Percentiles rank a stretch among this genome's conserved stretches.
Conservation (phyloP, 768 basidiomycete genomes). For the Mycena latifolia region DNA sequence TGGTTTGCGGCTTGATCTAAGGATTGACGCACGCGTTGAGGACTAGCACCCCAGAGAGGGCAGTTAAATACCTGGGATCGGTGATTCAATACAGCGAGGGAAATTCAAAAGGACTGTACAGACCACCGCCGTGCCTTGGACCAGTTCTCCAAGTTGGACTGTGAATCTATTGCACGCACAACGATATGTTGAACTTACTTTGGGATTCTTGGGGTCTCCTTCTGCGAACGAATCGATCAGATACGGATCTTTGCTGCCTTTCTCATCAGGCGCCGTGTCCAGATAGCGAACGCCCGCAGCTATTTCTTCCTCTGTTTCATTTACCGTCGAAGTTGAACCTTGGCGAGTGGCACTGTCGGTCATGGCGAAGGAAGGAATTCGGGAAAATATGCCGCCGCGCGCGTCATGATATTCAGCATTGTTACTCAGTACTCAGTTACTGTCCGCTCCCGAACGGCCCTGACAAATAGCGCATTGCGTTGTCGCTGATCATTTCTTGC, state of each 20-base stretch:
- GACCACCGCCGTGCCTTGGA: too few species aligned
- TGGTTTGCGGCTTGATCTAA: too few species aligned
- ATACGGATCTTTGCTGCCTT: constrained; percentile 44
- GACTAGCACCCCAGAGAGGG: too few species aligned
- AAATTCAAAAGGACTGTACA: too few species aligned
- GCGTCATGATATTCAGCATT: not conserved
- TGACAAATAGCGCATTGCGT: not conserved
- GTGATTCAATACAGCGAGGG: too few species aligned
- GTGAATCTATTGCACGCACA: too few species aligned
- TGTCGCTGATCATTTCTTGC: too few species aligned
- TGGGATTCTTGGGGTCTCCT: constrained; percentile 61
- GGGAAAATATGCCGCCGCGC: not conserved
- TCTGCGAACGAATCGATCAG: constrained; percentile 48
- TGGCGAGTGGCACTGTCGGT: not conserved
- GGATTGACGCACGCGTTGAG: too few species aligned
- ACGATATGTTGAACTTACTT: constrained; percentile 45
- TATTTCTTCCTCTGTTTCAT: constrained; percentile 9
- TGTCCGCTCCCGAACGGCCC: constrained; percentile 5
- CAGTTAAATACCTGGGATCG: too few species aligned
- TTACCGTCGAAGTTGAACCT: not conserved
- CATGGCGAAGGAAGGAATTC: constrained; percentile 1
- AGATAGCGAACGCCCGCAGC: not conserved
- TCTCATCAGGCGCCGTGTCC: constrained; percentile 10
- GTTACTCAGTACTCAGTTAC: not conserved
- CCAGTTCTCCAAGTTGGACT: too few species aligned